Base-by-base conservation (phyloP, 2,329 filamentous ascomycete genomes). In the Diaporthe citrichinensis region DNA sequence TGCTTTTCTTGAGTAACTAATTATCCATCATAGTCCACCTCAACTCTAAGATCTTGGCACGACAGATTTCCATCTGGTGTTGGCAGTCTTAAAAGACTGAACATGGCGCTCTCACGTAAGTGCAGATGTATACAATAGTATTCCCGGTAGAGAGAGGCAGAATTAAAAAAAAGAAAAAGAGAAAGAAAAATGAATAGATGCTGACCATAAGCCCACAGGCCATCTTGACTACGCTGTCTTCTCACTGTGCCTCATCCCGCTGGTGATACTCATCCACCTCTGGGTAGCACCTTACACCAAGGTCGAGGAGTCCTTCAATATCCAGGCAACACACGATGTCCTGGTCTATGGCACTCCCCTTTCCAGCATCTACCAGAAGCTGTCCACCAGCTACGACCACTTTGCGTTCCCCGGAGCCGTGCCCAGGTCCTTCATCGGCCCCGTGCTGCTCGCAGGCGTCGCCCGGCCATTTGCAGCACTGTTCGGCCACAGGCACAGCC, bases 261-360 rank as follows among this genome's bases (percentile, higher is more conserved):
- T 88, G 3, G 82, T 93, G 46, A 88, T 94, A 79, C 83, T 94
- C 75, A 73, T 94, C 73, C 94, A 98, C 84, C 91, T 98, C 73
- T 81, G 92, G 77, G 83, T 92, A 34, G 92, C 96, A 15, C 97
- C 97, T 0, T 96, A 97, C 86, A 98, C 96, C 74, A 99, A 99
- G 84, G 97, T 99, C 76, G 97, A 99, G 84, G 97, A 99, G 85
- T 98, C 96, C 0, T 98, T 99, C 90, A 98, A 98, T 83, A 92
- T 98, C 75, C 97, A 99, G 84, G 97, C 97, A 8, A 90, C 92
- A 4, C 97, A 98, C 84, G 97, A 99, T 83, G 93, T 99, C 49
- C 84, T 98, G 76, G 90, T 90, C 51, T 95, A 97, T 82, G 95
- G 95, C 34, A 91, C 94, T 1, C 94, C 95, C 0, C 89, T 87